Percentiles rank a stretch among this genome's conserved stretches.
Evolutionary conservation across 257 asterid genomes (phyloP).

Genomic region (Lycium ferocissimum): DNA sequence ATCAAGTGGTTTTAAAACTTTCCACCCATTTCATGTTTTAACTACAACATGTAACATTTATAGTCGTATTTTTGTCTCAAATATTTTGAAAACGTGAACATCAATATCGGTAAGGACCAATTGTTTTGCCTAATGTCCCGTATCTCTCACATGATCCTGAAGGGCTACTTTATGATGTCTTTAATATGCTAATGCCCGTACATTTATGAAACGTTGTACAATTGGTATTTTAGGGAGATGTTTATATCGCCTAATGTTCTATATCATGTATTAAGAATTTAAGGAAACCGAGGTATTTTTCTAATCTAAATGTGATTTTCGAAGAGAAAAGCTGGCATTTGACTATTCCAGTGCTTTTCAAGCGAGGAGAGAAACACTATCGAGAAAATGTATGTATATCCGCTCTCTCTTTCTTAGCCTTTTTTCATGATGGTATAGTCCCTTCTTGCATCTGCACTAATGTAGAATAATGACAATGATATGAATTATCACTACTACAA

Average conservation of each 20-base stretch:
- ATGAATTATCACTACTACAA: background rate
- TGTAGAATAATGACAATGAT: background rate
- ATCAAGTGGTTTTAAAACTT: background rate
- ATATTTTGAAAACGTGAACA: constrained; percentile 2
- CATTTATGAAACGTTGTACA: background rate
- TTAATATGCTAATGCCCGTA: background rate
- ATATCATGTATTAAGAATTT: background rate
- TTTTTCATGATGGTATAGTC: constrained; percentile 11
- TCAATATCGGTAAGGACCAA: background rate
- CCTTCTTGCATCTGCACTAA: constrained; percentile 21
- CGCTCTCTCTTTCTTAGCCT: constrained; percentile 22
- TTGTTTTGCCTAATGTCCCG: background rate
- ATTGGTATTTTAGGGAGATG: background rate
- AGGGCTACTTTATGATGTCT: constrained; percentile 8
- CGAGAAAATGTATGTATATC: constrained; percentile 60
- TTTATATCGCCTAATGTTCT: background rate
- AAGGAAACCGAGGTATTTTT: constrained; percentile 29
- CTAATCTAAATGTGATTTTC: constrained; percentile 39
- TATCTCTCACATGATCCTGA: background rate
- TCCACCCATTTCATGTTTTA: background rate
- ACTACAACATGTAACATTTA: background rate
- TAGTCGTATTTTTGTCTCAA: background rate
- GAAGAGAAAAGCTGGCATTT: constrained; percentile 89
- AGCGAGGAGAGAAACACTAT: constrained; percentile 69
- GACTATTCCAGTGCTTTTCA: constrained; percentile 85